Evolutionary conservation across 495 filamentous ascomycete genomes (phyloP).

Genomic region (Pseudevernia furfuracea): DNA sequence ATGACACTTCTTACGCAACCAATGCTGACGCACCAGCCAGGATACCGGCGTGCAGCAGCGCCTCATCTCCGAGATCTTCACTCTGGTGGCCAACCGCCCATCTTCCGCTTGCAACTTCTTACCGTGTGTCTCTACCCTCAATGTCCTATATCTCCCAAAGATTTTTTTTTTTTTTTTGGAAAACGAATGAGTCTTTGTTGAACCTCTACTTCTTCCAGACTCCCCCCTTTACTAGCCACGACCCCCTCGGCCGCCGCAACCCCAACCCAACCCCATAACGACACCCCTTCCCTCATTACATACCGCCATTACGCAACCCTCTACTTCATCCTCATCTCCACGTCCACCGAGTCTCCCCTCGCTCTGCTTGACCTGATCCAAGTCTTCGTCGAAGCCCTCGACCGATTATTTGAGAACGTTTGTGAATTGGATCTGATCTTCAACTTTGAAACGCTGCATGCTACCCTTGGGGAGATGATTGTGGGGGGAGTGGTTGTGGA

Average conservation of each 20-base stretch:
- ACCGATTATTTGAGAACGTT: conserved; percentile 93
- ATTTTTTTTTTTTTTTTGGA: no score
- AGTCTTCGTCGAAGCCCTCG: conserved; percentile 92
- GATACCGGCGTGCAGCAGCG: conserved; percentile 93
- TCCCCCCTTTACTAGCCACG: conserved; percentile 61
- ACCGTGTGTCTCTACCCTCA: conserved; percentile 38
- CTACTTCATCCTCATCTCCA: conserved; percentile 96
- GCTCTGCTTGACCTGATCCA: conserved; percentile 95
- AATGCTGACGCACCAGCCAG: conserved; percentile 38
- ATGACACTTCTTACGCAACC: background rate
- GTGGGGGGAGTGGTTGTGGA: conserved; percentile 94
- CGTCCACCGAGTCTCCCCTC: conserved; percentile 92
- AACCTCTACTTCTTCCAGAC: conserved; percentile 32
- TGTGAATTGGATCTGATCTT: conserved; percentile 98
- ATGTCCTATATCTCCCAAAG: background rate
- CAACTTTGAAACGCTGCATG: conserved; percentile 95
- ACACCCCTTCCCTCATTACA: conserved; percentile 88
- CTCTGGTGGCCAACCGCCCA: conserved; percentile 84
- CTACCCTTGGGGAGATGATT: conserved; percentile 86
- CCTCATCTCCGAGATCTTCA: conserved; percentile 94
- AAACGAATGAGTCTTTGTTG: background rate
- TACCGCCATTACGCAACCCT: conserved; percentile 98
- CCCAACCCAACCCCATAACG: conserved; percentile 55
- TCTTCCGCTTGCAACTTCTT: conserved; percentile 94
- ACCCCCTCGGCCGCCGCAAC: conserved; percentile 38